Evolutionary conservation across 805 yeast species (phyloP).

Genomic region (Saccharomyces paradoxus): DNA sequence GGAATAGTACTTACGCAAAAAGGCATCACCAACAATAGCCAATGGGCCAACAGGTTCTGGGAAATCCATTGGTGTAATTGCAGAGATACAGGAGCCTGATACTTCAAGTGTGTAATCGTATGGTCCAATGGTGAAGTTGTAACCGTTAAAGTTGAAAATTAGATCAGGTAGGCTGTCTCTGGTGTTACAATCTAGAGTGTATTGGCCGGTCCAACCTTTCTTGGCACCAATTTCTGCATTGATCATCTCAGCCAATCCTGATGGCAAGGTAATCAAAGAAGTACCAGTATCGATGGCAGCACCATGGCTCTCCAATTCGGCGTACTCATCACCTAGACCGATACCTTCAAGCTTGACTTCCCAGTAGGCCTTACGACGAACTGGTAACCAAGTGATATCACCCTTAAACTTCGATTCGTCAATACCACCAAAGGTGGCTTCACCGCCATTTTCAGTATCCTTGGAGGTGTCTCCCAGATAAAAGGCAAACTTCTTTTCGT

Average conservation of each 20-base stretch:
- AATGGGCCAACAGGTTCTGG: constrained; percentile 95
- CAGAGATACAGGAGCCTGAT: constrained; percentile 91
- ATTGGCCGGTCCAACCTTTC: constrained; percentile 97
- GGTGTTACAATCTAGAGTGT: constrained; percentile 79
- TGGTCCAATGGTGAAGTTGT: constrained; percentile 83
- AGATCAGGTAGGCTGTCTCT: constrained; percentile 85
- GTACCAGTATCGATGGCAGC: constrained; percentile 99
- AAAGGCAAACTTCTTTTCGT: constrained; percentile 80
- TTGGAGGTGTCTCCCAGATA: constrained; percentile 79
- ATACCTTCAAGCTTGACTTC: constrained; percentile 90
- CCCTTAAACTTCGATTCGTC: constrained; percentile 73
- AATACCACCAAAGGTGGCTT: constrained; percentile 91
- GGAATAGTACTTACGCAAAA: constrained; percentile 91
- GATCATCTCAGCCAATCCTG: constrained; percentile 89
- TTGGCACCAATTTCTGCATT: constrained; percentile 95
- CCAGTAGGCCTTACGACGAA: constrained; percentile 99
- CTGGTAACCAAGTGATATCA: constrained; percentile 89
- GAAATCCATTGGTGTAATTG: constrained; percentile 94
- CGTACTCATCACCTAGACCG: constrained; percentile 87
- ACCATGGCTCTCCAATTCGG: constrained; percentile 73
- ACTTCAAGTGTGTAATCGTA: constrained; percentile 91
- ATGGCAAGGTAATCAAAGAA: constrained; percentile 88
- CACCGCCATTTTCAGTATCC: constrained; percentile 65
- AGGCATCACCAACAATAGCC: constrained; percentile 95
- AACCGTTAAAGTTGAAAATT: constrained; percentile 82